Percentiles rank a stretch among this genome's conserved stretches.
These are phyloP conservation scores for Verticillium tricorpus DNA, from an alignment of 2,329 filamentous ascomycete species.

Conservation along the genomic window DNA sequence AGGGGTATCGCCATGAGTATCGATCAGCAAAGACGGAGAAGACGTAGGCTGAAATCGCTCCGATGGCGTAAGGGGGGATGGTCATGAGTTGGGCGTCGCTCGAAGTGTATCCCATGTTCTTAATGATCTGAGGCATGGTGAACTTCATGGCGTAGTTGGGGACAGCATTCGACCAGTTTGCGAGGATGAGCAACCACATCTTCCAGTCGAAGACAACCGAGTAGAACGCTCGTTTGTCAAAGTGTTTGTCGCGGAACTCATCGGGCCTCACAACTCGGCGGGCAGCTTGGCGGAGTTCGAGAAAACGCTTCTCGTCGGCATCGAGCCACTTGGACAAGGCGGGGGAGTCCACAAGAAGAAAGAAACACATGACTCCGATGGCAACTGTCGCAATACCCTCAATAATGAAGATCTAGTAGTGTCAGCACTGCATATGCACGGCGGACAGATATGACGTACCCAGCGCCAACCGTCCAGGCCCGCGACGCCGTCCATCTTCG, in stretches of 20 bases:
- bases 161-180: conserved; percentile 37
- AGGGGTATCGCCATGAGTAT: conserved; percentile 32
- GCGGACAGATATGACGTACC: conserved; percentile 13
- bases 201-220: conserved; percentile 43
- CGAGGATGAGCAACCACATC: conserved; percentile 35
- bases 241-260: conserved; percentile 21
- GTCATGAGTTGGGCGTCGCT: conserved; percentile 24
- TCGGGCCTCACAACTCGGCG: conserved; percentile 17
- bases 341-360: conserved; percentile 41
- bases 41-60: conserved; percentile 23
- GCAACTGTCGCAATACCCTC: conserved; percentile 40
- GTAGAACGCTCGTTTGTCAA: conserved; percentile 27
- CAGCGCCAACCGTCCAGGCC: conserved; percentile 42
- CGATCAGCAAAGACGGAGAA: conserved; percentile 31
- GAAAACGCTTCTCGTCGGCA: conserved; percentile 32
- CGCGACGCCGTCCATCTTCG: conserved; percentile 39
- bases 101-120: conserved; percentile 33
- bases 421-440: not conserved
- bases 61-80: conserved; percentile 31
- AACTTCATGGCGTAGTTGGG: conserved; percentile 28
- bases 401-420: conserved; percentile 43
- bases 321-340: conserved; percentile 30
- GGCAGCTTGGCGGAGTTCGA: conserved; percentile 31
- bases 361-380: conserved; percentile 33
- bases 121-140: conserved; percentile 32